Percentiles rank a stretch among this genome's conserved stretches.
Evolutionary conservation across 129 eudicot genomes (phyloP).

Genomic region (Escallonia herrerae): DNA sequence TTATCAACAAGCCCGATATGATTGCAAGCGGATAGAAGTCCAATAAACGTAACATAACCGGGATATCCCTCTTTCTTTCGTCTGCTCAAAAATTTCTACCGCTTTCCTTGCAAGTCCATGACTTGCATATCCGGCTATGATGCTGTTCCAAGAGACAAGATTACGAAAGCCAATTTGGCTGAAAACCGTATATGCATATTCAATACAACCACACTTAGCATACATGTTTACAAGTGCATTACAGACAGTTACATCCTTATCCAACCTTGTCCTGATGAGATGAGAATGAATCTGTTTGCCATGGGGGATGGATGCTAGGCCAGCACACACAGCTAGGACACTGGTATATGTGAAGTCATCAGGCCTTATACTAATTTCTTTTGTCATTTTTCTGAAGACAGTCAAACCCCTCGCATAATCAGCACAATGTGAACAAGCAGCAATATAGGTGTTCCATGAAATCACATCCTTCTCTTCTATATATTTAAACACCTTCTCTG

Average conservation of each 20-base stretch:
- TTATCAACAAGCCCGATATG: conserved; percentile 66
- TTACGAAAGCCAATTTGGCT: conserved; percentile 31
- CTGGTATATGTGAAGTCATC: conserved; percentile 69
- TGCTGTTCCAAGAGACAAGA: conserved; percentile 75
- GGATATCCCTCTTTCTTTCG: conserved; percentile 46
- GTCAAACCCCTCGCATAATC: conserved; percentile 42
- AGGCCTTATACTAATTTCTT: conserved; percentile 18
- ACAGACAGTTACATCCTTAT: conserved; percentile 46
- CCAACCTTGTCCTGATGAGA: conserved; percentile 38
- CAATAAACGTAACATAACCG: conserved; percentile 61
- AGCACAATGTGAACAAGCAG: conserved; percentile 40
- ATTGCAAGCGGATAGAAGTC: conserved; percentile 60
- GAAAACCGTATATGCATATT: conserved; percentile 37
- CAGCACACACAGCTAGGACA: conserved; percentile 56
- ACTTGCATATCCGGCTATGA: conserved; percentile 64
- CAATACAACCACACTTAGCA: conserved; percentile 69
- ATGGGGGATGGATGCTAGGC: conserved; percentile 43
- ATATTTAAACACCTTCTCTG: conserved; percentile 43
- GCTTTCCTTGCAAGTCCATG: conserved; percentile 62
- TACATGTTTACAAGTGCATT: conserved; percentile 84
- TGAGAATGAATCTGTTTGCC: conserved; percentile 69
- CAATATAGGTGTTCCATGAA: conserved; percentile 68
- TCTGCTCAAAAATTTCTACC: conserved; percentile 32
- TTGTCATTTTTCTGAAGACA: conserved; percentile 43
- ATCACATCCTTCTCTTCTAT: conserved; percentile 56